These are phyloP conservation scores for Scheffersomyces quercinus DNA, from an alignment of 1,139 yeast genomes.

Conservation along the genomic window DNA sequence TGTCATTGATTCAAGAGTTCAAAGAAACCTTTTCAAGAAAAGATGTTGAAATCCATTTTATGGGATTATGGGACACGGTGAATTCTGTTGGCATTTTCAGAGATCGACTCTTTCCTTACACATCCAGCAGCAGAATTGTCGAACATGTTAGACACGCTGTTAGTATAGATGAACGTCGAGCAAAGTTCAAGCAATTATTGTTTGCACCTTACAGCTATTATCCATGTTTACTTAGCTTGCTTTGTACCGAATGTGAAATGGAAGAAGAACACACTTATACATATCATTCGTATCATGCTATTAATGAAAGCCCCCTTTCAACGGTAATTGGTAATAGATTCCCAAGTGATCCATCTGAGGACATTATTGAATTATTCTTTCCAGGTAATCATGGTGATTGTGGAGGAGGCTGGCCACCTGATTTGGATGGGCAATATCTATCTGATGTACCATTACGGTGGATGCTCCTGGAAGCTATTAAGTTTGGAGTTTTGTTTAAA, in stretches of 20 bases:
- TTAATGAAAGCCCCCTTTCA: not conserved
- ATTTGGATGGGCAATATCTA: slow-evolving; percentile 24
- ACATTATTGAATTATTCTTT: slow-evolving; percentile 58
- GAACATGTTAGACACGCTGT: slow-evolving; percentile 65
- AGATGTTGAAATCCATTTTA: slow-evolving; percentile 48
- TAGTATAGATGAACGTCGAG: slow-evolving; percentile 63
- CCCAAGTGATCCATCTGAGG: slow-evolving; percentile 20
- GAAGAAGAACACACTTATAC: not conserved
- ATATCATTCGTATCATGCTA: no score
- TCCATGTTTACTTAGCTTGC: slow-evolving; percentile 26
- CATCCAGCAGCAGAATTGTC: slow-evolving; percentile 50
- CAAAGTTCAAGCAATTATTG: slow-evolving; percentile 58
- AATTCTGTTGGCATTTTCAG: slow-evolving; percentile 61
- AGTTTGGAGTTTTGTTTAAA: slow-evolving; percentile 49
- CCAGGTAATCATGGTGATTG: slow-evolving; percentile 68
- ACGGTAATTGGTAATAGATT: not conserved
- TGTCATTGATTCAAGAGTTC: slow-evolving; percentile 51
- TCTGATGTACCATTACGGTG: slow-evolving; percentile 54
- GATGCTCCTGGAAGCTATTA: slow-evolving; percentile 55
- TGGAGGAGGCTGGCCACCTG: slow-evolving; percentile 63
- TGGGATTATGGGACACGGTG: slow-evolving; percentile 69
- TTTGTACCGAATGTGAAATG: slow-evolving; percentile 10
- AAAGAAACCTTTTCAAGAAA: slow-evolving; percentile 50
- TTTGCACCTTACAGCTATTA: slow-evolving; percentile 43
- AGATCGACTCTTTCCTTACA: slow-evolving; percentile 58